A percentile compares a stretch with the other conserved stretches of the same genome.
These are phyloP conservation scores for Geranium brycei DNA, from an alignment of 345 rosid species.

Conservation along the genomic window DNA sequence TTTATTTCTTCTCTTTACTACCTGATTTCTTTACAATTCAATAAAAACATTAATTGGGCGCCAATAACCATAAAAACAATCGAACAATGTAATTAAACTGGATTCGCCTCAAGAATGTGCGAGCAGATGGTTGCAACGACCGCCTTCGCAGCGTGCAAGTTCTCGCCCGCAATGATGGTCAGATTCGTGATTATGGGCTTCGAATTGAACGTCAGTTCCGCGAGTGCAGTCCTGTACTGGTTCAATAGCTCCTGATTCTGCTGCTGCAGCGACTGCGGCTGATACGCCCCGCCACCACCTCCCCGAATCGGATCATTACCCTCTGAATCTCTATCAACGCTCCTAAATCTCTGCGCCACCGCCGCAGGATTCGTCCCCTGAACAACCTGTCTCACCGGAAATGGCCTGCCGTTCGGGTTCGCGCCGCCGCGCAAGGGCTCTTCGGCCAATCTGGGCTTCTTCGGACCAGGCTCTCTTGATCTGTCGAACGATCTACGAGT, in stretches of 20 bases:
- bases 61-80: not conserved
- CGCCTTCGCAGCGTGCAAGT: conserved; percentile 71
- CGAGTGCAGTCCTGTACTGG: conserved; percentile 72
- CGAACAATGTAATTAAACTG: not conserved
- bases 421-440: conserved; percentile 29
- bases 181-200: conserved; percentile 93
- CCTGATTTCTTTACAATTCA: conserved; percentile 1
- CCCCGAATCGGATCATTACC: conserved; percentile 16
- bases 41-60: conserved; percentile 21
- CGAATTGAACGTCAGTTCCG: conserved; percentile 93
- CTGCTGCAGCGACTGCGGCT: conserved; percentile 38
- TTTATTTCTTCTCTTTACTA: not conserved
- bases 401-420: conserved; percentile 29
- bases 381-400: conserved; percentile 29
- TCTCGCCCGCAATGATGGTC: conserved; percentile 94
- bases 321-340: conserved; percentile 31
- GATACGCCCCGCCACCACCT: not conserved
- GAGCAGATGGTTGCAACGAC: conserved; percentile 65
- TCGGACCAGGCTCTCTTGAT: conserved; percentile 58
- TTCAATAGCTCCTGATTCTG: conserved; percentile 79
- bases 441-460: conserved; percentile 48
- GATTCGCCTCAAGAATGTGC: conserved; percentile 90
- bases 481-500: conserved; percentile 75
- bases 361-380: conserved; percentile 19
- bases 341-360: conserved; percentile 15